Evolutionary conservation across 768 basidiomycete species (phyloP).

Genomic region (Russula emetica): DNA sequence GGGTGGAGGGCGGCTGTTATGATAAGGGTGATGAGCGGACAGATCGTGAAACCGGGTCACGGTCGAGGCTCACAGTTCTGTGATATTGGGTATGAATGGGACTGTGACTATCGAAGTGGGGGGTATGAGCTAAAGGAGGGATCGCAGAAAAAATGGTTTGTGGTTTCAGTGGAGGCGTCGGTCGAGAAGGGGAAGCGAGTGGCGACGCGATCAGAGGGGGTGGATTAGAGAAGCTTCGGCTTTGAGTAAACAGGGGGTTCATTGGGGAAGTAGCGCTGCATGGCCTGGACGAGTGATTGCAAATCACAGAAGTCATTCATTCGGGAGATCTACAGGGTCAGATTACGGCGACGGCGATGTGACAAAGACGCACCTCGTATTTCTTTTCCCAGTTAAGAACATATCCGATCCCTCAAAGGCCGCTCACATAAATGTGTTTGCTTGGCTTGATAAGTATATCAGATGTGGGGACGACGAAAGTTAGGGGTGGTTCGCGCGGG

Average conservation of each 20-base stretch:
- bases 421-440: constrained; percentile 75
- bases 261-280: constrained; percentile 78
- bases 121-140: constrained; percentile 7
- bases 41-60: constrained; percentile 16
- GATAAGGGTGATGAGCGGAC: constrained; percentile 24
- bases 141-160: constrained; percentile 7
- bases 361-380: constrained; percentile 60
- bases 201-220: constrained; percentile 23
- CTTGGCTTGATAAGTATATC: constrained; percentile 85
- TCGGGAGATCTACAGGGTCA: constrained; percentile 14
- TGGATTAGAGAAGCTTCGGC: constrained; percentile 40
- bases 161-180: constrained; percentile 25
- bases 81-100: constrained; percentile 13
- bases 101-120: constrained; percentile 17
- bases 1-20: constrained; percentile 29
- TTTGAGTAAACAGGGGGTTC: constrained; percentile 90
- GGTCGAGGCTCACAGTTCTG: constrained; percentile 19
- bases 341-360: constrained; percentile 28
- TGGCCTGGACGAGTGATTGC: constrained; percentile 63
- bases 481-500: constrained; percentile 80
- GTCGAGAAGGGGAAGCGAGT: constrained; percentile 28
- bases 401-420: constrained; percentile 65
- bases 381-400: constrained; percentile 75
- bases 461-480: constrained; percentile 86
- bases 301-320: constrained; percentile 46